phyloP scores from a whole-genome alignment of 306 rosid species.

The Canavalia ensiformis region DNA sequence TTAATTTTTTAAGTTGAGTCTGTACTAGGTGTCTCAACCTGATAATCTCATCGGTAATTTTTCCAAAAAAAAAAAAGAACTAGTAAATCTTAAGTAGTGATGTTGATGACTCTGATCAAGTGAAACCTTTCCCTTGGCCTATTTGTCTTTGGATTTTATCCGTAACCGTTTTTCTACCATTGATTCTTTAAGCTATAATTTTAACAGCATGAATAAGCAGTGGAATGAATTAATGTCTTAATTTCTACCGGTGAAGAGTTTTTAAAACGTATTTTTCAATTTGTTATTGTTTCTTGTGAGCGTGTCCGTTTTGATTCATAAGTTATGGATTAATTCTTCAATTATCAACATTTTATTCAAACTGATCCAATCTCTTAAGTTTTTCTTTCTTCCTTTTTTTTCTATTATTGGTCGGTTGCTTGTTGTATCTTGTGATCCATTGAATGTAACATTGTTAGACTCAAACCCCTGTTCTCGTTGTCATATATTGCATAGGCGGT shows the following conservation, averaged over 20 bases:
- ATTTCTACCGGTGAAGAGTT: not conserved
- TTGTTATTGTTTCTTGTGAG: not conserved
- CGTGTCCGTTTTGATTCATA: not conserved
- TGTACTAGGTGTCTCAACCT: not conserved
- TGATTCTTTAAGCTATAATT: not conserved
- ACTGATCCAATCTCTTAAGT: not conserved
- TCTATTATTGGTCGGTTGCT: not conserved
- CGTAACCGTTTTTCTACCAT: not conserved
- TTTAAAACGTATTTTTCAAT: not conserved
- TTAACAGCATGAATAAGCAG: not conserved
- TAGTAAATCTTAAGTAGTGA: not conserved
- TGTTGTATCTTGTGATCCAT: not conserved
- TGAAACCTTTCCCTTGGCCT: not conserved
- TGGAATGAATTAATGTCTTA: not conserved
- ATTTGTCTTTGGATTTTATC: not conserved
- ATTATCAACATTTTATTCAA: not conserved
- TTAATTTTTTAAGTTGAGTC: not conserved
- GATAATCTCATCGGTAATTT: not conserved
- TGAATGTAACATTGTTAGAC: not conserved
- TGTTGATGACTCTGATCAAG: not conserved
- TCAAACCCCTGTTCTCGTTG: not conserved
- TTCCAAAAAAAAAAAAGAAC: not conserved
- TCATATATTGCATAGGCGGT: not conserved
- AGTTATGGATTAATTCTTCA: not conserved
- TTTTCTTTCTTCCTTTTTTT: not conserved